Percentiles rank a stretch among this genome's conserved stretches.
Evolutionary conservation across 176 grass and related monocot species (phyloP).

Genomic region (Zizania latifolia): DNA sequence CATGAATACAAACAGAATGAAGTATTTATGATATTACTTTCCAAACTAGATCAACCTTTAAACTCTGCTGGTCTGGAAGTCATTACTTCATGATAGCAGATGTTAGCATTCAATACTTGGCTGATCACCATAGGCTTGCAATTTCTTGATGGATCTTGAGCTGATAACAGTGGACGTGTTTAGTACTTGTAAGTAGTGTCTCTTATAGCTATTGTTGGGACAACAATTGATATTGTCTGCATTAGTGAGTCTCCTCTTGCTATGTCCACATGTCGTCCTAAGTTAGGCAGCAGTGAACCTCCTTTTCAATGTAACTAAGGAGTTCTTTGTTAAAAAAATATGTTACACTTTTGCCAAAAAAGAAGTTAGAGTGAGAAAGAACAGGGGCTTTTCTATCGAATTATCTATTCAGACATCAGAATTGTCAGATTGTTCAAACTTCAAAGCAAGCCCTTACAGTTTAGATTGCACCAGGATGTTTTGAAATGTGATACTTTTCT

Average conservation of each 20-base stretch:
- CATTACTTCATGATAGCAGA: neutral
- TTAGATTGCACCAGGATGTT: neutral
- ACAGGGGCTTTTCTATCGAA: neutral
- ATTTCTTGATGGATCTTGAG: neutral
- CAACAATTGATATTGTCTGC: neutral
- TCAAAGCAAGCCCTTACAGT: neutral
- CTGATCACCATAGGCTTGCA: neutral
- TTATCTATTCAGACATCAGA: neutral
- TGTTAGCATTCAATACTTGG: neutral
- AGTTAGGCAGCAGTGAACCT: neutral
- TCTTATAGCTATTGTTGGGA: neutral
- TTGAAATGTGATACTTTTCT: slow-evolving; percentile 2
- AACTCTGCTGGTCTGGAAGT: neutral
- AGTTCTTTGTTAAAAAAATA: neutral
- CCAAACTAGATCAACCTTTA: neutral
- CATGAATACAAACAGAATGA: neutral
- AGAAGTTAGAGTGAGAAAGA: neutral
- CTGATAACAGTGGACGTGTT: neutral
- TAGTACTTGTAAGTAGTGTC: neutral
- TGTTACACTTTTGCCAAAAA: neutral
- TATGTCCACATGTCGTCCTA: neutral
- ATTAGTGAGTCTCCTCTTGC: neutral
- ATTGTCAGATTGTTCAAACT: neutral
- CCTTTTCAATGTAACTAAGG: neutral
- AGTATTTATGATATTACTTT: neutral